Conservation (phyloP, 2,329 filamentous ascomycete species). For the Fusarium praegraminearum region DNA sequence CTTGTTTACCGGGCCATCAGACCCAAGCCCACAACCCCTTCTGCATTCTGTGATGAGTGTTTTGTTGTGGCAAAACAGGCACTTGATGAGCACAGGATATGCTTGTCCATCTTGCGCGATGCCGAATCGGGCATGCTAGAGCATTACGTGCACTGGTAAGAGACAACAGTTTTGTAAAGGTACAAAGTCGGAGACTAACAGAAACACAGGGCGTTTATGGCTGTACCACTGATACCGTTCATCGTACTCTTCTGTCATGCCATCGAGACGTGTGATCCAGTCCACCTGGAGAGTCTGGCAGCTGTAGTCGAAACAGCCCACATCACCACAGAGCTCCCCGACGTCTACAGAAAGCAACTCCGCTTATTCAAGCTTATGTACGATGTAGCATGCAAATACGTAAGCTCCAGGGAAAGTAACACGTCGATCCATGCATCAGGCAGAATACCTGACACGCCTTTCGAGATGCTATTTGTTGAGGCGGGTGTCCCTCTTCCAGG, state of each 20-base stretch:
- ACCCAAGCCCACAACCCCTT: neutral
- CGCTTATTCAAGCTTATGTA: slow-evolving; percentile 15
- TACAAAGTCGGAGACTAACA: neutral
- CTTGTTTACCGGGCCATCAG: slow-evolving; percentile 4
- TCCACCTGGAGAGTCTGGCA: neutral
- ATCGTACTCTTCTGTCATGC: slow-evolving; percentile 19
- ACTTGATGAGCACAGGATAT: slow-evolving; percentile 2
- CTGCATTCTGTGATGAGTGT: slow-evolving; percentile 11
- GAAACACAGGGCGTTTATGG: neutral
- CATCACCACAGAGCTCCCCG: neutral
- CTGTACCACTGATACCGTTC: slow-evolving; percentile 5
- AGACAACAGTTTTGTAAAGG: fast-evolving
- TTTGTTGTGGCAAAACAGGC: neutral
- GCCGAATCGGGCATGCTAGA: neutral
- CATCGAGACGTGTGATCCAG: slow-evolving; percentile 12
- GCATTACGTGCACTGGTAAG: slow-evolving; percentile 16
- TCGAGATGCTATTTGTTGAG: slow-evolving; percentile 19
- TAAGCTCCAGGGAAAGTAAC: neutral
- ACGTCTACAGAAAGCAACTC: slow-evolving; percentile 15
- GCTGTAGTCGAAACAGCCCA: slow-evolving; percentile 7
- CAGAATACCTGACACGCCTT: slow-evolving; percentile 9
- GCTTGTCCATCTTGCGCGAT: neutral
- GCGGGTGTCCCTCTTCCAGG: slow-evolving; percentile 1
- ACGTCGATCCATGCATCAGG: neutral
- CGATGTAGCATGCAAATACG: slow-evolving; percentile 8